phyloP scores from a whole-genome alignment of 345 rosid genomes.

The Rhizophora apiculata region DNA sequence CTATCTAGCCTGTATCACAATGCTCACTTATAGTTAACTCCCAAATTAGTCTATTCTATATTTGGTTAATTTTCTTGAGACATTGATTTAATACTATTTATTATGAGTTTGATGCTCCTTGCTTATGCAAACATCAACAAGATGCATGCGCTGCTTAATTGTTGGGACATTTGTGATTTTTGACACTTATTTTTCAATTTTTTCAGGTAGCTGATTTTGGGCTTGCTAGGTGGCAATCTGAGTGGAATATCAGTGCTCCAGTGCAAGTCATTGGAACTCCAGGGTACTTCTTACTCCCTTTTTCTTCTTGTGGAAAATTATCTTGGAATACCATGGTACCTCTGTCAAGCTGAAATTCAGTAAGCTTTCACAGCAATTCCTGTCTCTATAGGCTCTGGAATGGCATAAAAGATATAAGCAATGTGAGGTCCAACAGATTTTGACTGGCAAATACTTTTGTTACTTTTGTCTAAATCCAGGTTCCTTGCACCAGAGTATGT shows the following conservation, averaged over 20 bases:
- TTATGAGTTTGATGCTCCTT: too few relatives aligned
- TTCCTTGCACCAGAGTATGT: slow-evolving; percentile 63
- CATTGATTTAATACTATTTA: too few relatives aligned
- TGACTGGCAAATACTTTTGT: not conserved
- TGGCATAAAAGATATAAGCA: not conserved
- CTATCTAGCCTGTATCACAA: not conserved
- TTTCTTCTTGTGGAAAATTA: not conserved
- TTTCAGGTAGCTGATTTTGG: slow-evolving; percentile 71
- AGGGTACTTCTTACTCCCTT: slow-evolving; percentile 36
- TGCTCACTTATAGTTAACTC: not conserved
- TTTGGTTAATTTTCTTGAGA: not conserved
- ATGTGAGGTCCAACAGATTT: not conserved
- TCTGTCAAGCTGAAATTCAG: slow-evolving; percentile 2
- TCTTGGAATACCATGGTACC: not conserved
- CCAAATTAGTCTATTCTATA: not conserved
- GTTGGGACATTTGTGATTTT: not conserved
- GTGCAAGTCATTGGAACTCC: slow-evolving; percentile 48
- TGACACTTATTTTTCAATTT: not conserved
- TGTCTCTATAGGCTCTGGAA: too few relatives aligned
- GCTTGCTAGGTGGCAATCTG: slow-evolving; percentile 63
- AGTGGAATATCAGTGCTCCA: slow-evolving; percentile 35
- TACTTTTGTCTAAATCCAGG: slow-evolving; percentile 33
- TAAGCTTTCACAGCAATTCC: not conserved
- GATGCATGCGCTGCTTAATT: not conserved
- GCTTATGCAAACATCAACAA: not conserved